A percentile compares a stretch with the other conserved stretches of the same genome.
These are phyloP conservation scores for Tulasnella sp. DNA, from an alignment of 768 basidiomycete species.

Conservation along the genomic window DNA sequence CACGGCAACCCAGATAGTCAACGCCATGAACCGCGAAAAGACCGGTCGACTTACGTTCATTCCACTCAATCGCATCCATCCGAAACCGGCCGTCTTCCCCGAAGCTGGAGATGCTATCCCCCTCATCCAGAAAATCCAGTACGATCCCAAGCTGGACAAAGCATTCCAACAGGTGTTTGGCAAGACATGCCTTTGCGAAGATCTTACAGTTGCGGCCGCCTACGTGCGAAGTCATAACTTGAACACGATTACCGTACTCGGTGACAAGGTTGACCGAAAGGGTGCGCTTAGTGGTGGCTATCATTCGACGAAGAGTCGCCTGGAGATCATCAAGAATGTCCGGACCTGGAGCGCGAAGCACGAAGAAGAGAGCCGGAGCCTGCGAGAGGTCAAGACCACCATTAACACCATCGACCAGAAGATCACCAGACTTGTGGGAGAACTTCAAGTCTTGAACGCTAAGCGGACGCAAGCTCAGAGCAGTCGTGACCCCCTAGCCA, in stretches of 20 bases:
- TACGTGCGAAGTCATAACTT: constrained; percentile 92
- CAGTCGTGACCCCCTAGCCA: constrained; percentile 55
- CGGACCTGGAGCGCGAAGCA: constrained; percentile 66
- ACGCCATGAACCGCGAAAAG: constrained; percentile 88
- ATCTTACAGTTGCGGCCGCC: constrained; percentile 83
- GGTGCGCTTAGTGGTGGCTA: constrained; percentile 94
- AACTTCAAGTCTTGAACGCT: constrained; percentile 58
- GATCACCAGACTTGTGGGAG: constrained; percentile 66
- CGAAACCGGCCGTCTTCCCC: constrained; percentile 55
- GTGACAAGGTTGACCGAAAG: constrained; percentile 95
- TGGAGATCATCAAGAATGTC: constrained; percentile 76
- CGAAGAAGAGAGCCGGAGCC: constrained; percentile 53
- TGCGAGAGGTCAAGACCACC: constrained; percentile 64
- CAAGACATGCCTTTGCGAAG: constrained; percentile 91
- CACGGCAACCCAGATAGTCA: constrained; percentile 84
- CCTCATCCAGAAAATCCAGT: constrained; percentile 73
- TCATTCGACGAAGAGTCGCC: constrained; percentile 84
- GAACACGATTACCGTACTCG: constrained; percentile 95
- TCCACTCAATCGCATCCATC: constrained; percentile 90
- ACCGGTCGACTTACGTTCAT: constrained; percentile 96
- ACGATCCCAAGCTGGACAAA: constrained; percentile 57
- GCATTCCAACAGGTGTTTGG: constrained; percentile 98
- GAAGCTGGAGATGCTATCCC: constrained; percentile 73
- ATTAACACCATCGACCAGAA: constrained; percentile 75
- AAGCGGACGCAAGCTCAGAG: constrained; percentile 65